Conservation (phyloP, 108 stramenopile genomes). For the Aurantiochytrium sp. region DNA sequence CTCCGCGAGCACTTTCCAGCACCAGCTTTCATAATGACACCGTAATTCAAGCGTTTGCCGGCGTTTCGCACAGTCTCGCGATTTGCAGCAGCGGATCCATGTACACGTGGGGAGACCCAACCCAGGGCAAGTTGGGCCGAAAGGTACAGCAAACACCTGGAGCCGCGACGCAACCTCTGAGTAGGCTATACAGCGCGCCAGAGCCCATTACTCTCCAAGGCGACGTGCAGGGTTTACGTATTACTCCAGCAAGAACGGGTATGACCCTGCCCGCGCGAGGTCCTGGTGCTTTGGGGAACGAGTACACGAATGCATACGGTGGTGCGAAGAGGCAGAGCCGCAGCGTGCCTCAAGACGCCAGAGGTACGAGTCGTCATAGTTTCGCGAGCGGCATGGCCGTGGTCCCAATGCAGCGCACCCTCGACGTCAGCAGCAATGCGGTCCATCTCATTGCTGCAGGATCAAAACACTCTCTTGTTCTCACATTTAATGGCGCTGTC, state of each 20-base stretch:
- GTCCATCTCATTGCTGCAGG: not conserved
- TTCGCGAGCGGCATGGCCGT: no score
- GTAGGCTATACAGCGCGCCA: not conserved
- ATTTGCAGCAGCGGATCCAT: not conserved
- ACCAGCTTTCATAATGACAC: not conserved
- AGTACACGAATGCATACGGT: no score
- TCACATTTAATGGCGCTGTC: not conserved
- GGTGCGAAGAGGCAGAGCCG: no score
- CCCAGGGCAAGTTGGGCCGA: not conserved
- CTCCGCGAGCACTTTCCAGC: not conserved
- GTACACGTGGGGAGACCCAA: not conserved
- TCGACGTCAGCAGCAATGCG: not conserved
- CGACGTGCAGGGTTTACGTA: not conserved
- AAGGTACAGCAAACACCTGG: no score
- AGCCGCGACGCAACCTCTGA: no score
- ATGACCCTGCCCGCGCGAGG: no score
- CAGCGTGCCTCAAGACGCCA: no score
- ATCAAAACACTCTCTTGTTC: not conserved
- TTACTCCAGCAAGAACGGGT: no score
- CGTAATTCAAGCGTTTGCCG: not conserved
- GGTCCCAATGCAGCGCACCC: not conserved
- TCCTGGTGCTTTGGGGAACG: no score
- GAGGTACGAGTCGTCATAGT: no score
- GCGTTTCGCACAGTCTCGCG: not conserved
- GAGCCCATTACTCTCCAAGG: not conserved